These are phyloP conservation scores for Solanum neorickii DNA, from an alignment of 257 asterid species.

Conservation along the genomic window DNA sequence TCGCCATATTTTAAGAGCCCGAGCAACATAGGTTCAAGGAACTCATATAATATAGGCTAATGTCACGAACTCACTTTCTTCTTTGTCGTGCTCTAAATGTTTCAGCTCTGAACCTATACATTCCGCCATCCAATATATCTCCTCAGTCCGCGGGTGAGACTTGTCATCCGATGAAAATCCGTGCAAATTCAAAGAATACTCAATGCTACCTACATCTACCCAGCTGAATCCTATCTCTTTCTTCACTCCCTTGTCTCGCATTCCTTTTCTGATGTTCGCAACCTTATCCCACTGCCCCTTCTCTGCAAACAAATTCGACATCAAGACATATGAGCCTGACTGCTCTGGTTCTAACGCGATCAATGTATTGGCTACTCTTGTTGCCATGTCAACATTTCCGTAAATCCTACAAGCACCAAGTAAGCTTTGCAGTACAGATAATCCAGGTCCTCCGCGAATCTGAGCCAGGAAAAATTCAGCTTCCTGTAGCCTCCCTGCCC, in stretches of 20 bases:
- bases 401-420: slow-evolving; percentile 70
- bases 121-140: slow-evolving; percentile 60
- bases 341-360: slow-evolving; percentile 56
- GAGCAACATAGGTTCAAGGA: neutral
- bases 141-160: slow-evolving; percentile 49
- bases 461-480: slow-evolving; percentile 50
- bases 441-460: slow-evolving; percentile 78
- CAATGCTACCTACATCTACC: slow-evolving; percentile 59
- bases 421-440: slow-evolving; percentile 72
- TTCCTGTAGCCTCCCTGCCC: slow-evolving; percentile 68
- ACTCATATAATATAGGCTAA: neutral
- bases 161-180: slow-evolving; percentile 82
- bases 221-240: slow-evolving; percentile 91
- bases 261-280: slow-evolving; percentile 60
- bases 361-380: slow-evolving; percentile 43
- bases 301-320: slow-evolving; percentile 88
- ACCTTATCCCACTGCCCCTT: slow-evolving; percentile 90
- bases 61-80: neutral
- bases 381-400: slow-evolving; percentile 69
- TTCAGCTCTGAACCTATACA: slow-evolving; percentile 64
- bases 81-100: slow-evolving; percentile 29
- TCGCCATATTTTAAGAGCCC: no score
- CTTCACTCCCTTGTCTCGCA: slow-evolving; percentile 59
- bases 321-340: slow-evolving; percentile 75
- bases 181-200: slow-evolving; percentile 37